These are phyloP conservation scores for Pseudogymnoascus pannorum DNA, from an alignment of 2,329 filamentous ascomycete species.

Conservation along the genomic window DNA sequence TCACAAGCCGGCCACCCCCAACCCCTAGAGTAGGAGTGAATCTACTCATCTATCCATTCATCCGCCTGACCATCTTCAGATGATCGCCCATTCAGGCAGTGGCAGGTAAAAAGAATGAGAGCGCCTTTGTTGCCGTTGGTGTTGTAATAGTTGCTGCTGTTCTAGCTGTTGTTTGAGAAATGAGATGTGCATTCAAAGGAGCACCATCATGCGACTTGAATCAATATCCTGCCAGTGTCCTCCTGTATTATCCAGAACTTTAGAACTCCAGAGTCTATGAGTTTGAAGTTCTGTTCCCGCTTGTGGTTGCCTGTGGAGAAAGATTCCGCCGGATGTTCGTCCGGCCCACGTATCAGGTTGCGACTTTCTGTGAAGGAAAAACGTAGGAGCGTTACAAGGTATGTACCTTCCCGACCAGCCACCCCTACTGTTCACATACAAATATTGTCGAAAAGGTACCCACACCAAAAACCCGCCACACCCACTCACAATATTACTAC, in stretches of 20 bases:
- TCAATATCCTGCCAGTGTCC: background rate
- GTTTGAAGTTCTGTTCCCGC: background rate
- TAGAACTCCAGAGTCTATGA: background rate
- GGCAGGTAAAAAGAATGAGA: background rate
- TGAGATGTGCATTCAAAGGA: background rate
- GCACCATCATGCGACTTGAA: background rate
- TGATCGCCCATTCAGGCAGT: background rate
- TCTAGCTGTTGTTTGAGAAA: background rate
- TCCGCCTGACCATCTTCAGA: background rate
- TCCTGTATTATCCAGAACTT: background rate
- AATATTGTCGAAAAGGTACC: background rate
- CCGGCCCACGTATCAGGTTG: background rate
- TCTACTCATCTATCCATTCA: background rate
- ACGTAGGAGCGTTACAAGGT: background rate
- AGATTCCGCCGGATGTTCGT: background rate
- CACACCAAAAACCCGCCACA: background rate
- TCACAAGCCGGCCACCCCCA: background rate
- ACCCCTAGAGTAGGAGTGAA: background rate
- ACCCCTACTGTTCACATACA: background rate
- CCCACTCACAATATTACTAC: slow-evolving; percentile 4
- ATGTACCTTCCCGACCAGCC: background rate
- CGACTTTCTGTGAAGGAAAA: background rate
- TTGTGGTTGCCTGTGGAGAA: background rate
- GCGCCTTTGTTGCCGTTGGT: background rate
- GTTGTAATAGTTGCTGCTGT: background rate